Evolutionary conservation across 2,329 filamentous ascomycete species (phyloP), one percentile per base, ranked within the genome.

Genomic region (Ceratocystis variospora): DNA sequence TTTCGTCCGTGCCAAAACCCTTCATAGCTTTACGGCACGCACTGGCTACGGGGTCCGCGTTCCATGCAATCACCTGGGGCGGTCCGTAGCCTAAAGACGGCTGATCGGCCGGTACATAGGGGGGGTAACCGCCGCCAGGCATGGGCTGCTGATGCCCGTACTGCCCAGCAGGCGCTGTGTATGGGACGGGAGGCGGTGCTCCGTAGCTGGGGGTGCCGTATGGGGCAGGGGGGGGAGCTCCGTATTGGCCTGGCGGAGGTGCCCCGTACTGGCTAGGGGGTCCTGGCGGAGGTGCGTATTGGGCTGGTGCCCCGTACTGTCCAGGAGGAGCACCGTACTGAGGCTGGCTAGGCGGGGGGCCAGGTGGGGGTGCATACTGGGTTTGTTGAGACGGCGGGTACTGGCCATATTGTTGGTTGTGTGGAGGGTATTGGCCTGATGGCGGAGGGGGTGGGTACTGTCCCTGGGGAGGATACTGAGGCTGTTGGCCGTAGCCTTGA

Each of bases 1-100:
- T 87, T 74, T 96, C 92, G 72, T 97, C 85, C 0, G 92, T 96
- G 44, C 92, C 93, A 69, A 96, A 89, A 0, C 91, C 91, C 75
- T 96, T 96, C 90, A 96, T 96, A 1, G 93, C 90, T 70, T 82
- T 82, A 64, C 90, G 84, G 25, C 96, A 78, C 3, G 80, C 83
- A 67, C 90, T 83, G 0, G 90, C 88, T 71, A 94, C 86, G 12
- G 79, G 77, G 2, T 78, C 80, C 61, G 84, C 87, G 69, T 96
- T 86, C 79, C 81, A 87, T 37, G 83, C 80, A 55, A 89, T 87
- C 59, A 83, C 78, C 71, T 89, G 87, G 12, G 84, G 83, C 0
- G 87, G 81, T 2, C 85, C 84, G 72, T 96, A 96, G 45, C 92
- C 92, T 0, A 82, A 76, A 0, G 88, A 88, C 0, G 89, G 74